Evolutionary conservation across 306 rosid species (phyloP), one percentile per base, ranked within the genome.

Genomic region (Cucurbita pepo): DNA sequence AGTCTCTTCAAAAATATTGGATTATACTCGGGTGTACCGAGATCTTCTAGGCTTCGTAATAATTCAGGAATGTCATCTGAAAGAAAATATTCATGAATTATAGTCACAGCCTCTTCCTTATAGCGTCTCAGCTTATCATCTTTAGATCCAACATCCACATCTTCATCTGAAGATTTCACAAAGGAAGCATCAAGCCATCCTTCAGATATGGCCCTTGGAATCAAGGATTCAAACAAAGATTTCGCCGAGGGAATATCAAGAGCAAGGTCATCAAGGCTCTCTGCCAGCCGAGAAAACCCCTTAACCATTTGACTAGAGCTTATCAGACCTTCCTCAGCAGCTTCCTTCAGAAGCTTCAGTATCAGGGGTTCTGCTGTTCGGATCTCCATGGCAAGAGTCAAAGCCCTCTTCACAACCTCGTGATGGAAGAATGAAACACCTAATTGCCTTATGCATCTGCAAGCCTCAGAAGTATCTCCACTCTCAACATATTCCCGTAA

Each of bases 41-140:
- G 88, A 84, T 94, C 99, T 79, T 89, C 96, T 74, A 94, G 91
- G 85, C 88, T 94, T 40, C 83, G 84, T 76, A 94, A 87, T 47
- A 94, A 92, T 79, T 94, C 99, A 12, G 99, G 97, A 81, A 94
- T 87, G 85, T 94, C 99, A 74, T 94, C 99, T 10, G 99, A 89
- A 60, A 84, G 89, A 82, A 91, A 94, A 78, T 94, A 94, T 71
- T 94, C 99, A 36, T 89, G 99, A 77, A 94, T 94, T 75, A 91
- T 88, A 69, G 96, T 79, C 58, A 91, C 97, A 71, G 67, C 78
- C 87, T 94, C 99, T 76, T 89, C 75, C 82, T 94, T 94, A 81
- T 87, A 94, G 76, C 67, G 85, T 84, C 86, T 84, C 73, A 94
- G 54, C 64, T 82, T 81, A 64, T 82, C 88, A 79, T 91, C 90